phyloP scores from a whole-genome alignment of 257 asterid genomes.

The Rauvolfia tetraphylla region DNA sequence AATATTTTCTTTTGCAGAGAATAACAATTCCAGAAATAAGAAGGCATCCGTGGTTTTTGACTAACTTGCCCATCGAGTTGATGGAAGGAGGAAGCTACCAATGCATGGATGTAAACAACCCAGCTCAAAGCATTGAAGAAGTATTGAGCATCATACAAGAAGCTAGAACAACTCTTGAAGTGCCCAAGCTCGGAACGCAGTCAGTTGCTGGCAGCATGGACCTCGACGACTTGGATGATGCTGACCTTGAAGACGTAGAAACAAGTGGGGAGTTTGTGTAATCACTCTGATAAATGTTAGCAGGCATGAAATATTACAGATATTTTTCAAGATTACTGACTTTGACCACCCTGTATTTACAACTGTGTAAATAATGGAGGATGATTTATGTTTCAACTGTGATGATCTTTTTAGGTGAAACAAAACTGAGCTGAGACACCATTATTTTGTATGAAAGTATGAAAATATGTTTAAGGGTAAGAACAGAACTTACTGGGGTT shows the following conservation, averaged over 20 bases:
- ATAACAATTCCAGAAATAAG: conserved; percentile 37
- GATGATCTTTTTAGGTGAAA: background rate
- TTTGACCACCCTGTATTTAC: background rate
- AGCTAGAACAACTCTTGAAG: conserved; percentile 24
- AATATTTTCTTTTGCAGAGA: conserved; percentile 27
- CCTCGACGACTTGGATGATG: conserved; percentile 35
- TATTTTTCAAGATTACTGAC: background rate
- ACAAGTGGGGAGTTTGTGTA: conserved; percentile 36
- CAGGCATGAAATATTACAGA: background rate
- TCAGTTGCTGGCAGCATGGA: conserved; percentile 34
- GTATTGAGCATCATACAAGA: conserved; percentile 32
- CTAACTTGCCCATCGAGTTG: conserved; percentile 38
- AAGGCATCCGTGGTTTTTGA: conserved; percentile 40
- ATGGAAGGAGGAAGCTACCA: conserved; percentile 38
- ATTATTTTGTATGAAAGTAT: too few species aligned
- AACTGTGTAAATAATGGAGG: background rate
- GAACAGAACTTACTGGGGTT: too few species aligned
- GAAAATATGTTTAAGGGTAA: too few species aligned
- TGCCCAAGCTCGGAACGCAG: conserved; percentile 6
- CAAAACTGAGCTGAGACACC: background rate
- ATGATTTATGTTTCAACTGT: background rate
- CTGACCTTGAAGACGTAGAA: conserved; percentile 31
- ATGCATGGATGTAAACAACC: conserved; percentile 29
- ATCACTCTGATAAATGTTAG: conserved; percentile 15
- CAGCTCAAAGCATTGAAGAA: conserved; percentile 40